Evolutionary conservation across 768 basidiomycete genomes (phyloP).

Genomic region (Lactifluus pinguis): DNA sequence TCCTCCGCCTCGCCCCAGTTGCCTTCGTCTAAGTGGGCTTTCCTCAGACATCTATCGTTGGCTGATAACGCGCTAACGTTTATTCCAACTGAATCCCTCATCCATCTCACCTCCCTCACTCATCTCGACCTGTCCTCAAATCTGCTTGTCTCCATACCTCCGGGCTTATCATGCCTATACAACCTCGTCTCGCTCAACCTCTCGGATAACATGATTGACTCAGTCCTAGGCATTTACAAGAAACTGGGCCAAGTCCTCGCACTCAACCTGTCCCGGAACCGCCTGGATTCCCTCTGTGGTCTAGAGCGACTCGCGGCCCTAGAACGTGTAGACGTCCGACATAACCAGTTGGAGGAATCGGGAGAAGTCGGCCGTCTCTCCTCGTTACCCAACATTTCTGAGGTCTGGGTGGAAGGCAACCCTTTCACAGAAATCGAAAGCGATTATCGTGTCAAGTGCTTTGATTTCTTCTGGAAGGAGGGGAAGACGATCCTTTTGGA

Average conservation of each 20-base stretch:
- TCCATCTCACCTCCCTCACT: constrained; percentile 62
- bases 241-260: constrained; percentile 68
- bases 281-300: constrained; percentile 91
- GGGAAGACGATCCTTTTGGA: constrained; percentile 73
- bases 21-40: constrained; percentile 60
- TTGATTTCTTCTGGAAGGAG: constrained; percentile 78
- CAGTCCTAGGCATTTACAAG: constrained; percentile 80
- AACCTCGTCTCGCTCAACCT: constrained; percentile 88
- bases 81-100: constrained; percentile 57
- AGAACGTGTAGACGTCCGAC: constrained; percentile 75
- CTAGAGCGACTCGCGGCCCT: constrained; percentile 82
- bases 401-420: constrained; percentile 83
- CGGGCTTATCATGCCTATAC: constrained; percentile 62
- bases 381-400: constrained; percentile 64
- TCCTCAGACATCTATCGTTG: constrained; percentile 66
- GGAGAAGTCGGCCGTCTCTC: constrained; percentile 81
- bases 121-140: constrained; percentile 89
- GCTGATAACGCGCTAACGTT: constrained; percentile 77
- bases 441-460: constrained; percentile 68
- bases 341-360: constrained; percentile 72
- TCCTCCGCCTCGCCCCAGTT: constrained; percentile 31
- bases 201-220: constrained; percentile 96
- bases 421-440: constrained; percentile 64
- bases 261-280: constrained; percentile 77
- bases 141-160: constrained; percentile 79